Base-by-base conservation (phyloP, 148 eudicot species). In the Persicaria tinctoria region DNA sequence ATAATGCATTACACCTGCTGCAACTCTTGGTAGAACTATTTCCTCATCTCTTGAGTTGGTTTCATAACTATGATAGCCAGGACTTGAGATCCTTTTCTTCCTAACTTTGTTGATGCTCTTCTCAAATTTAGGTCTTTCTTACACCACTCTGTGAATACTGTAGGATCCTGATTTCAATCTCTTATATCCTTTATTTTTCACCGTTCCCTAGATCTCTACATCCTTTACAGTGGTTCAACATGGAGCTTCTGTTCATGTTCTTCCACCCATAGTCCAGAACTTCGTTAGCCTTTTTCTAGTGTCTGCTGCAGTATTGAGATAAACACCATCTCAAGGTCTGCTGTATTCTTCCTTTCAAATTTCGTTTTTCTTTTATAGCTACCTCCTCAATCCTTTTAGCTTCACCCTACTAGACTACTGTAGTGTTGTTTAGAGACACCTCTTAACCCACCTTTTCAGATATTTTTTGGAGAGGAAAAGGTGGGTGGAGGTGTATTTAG, bases 91-190 rank as follows among this genome's bases (percentile, higher is more conserved):
- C 75, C 66, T 80, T 59, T 23, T 57, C 46, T 75, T 68, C 55
- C 76, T 71, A 70, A 73, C 76, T 79, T 84, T 80, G 47, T 73
- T 79, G 59, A 72, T 74, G 51, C 6, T 63, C 68, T 76, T 78
- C 76, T 59, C 82, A 73, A 78, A 68, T 70, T 54, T 70, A 78
- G 85, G 78, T 57, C 72, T 73, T 38, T 76, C 64, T 46, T 76
- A 80, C 54, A 81, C 77, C 80, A 53, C 68, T 17, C 51, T 86
- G 87, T 83, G 80, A 74, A 83, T 83, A 79, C 71, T 53, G 78
- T 85, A 84, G 84, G 78, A 76, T 82, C 76, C 84, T 83, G 63
- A 81, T 78, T 78, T 76, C 69, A 50, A 70, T 70, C 49, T 46
- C 70, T 75, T 75, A 55, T 6, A 78, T 53, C 77, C 79, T 45